Evolutionary conservation across 1,139 yeast genomes (phyloP), one percentile per base, ranked within the genome.

Genomic region (Taiozyma sp.): DNA sequence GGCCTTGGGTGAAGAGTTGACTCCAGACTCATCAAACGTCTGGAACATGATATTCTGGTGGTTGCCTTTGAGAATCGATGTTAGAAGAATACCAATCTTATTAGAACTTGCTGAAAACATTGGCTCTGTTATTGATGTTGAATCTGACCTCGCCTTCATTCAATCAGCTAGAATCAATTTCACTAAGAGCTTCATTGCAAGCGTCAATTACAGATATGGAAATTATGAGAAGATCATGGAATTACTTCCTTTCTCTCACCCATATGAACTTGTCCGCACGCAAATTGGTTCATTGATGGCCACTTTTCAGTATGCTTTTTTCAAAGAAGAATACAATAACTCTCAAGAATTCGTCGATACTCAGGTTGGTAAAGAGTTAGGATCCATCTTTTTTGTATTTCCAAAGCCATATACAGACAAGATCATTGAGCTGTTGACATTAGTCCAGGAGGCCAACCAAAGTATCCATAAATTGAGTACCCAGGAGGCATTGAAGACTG

Each of bases 31-130:
- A 8, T 70, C 79, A 46, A 80, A 79, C 22, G 83, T 88, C 48
- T 93, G 99, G 98, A 76, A 76, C 47, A 79, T 90, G 0, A 81
- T 89, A 53, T 73, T 87, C 4, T 83, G 91, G 84, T 84, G 91
- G 87, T 63, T 84, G 1, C 87, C 92, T 0, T 67, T 83, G 4
- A 81, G 81, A 58, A 71, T 79, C 34, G 96, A 89, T 66, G 63
- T 78, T 48, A 77, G 96, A 63, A 75, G 97, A 55, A 78, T 83
- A 55, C 82, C 85, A 14, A 72, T 76, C 9, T 65, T 90, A 8
- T 70, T 77, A 19, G 65, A 70, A 27, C 70, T 74, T 30, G 68
- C 89, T 14, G 67, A 63, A 12, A 34, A 57, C 3, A 50, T 79
- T 16, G 70, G 75, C 19, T 76, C 78, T 53, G 69, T 76, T 16